Base-by-base conservation (phyloP, 106 monocot species). In the Acorus calamus region DNA sequence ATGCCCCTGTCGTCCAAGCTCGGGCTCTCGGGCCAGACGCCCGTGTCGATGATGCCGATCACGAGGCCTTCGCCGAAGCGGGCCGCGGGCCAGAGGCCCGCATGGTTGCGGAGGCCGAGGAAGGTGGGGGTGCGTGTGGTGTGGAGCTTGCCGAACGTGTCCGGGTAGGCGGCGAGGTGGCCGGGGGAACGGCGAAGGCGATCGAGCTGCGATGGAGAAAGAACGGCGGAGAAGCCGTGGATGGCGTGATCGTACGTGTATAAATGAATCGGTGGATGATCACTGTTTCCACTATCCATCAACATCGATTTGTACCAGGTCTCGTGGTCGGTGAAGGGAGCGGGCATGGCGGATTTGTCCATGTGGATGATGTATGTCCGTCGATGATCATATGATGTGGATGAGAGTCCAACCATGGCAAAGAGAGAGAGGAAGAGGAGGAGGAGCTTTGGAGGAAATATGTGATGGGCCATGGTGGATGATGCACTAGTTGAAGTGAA, bases 21-120 rank as follows among this genome's bases (percentile, higher is more conserved):
- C 5, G 79, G 74, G 41, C 58, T 59, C 49, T 79, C 79, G 4
- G 79, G 79, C 79, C 79, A 79, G 0, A 79, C 79, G 61, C 79
- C 28, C 28, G 28, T 28, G 6, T 74, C 52, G 55, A 79, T 46
- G 51, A 79, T 74, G 64, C 70, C 77, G 28, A 62, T 42, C 11
- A 69, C 79, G 8, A 70, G 13, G 5, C 44, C n/a, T 11, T 48
- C 62, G 6, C 62, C 12, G 12, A 69, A 50, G 12, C 10, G 41
- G 8, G 69, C 47, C 58, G 79, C 54, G 12, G 41, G 45, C 11
- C 57, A 14, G 28, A 46, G 58, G 7, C 44, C 11, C 2, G 78
- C 47, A 1, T 28, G 7, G 28, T n/a, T 11, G 11, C 62, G 55
- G 46, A 79, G 74, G 53, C 79, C 79, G 49, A 79, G 65, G 55